Evolutionary conservation across 768 basidiomycete species (phyloP), one percentile per base, ranked within the genome.

Genomic region (Amanita thiersii): DNA sequence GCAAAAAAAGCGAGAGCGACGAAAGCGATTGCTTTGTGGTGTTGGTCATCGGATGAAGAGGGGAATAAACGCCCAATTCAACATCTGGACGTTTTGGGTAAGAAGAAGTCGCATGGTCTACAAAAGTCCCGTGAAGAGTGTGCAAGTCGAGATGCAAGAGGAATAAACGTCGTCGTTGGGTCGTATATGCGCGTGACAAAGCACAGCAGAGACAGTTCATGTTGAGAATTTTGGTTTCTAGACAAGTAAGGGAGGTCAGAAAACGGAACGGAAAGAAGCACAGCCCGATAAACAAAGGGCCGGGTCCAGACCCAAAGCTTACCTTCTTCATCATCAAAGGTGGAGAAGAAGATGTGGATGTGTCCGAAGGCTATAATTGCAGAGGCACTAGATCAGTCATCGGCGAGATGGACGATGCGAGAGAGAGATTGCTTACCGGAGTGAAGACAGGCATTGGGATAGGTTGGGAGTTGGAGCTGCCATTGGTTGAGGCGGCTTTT

Each of bases 321-420:
- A 72, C 71, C 47, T 68, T 69, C 37, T 70, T 72, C 73, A 77
- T 78, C 72, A 76, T 77, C 47, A 78, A 44, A 7, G 71, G 68
- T 10, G 68, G 58, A 14, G 69, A 69, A 12, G 62, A 60, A 30
- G 17, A 45, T 9, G 33, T 50, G 21, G 33, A 30, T 25, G 39
- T 12, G 5, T 43, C 44, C 38, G 29, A 43, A n/a, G 25, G 25
- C 25, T 21, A 29, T 40, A n/a, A n/a, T 37, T 43, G 30, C 7
- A 7, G 26, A 21, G 32, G 18, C 29, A 20, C 10, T 7, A 14
- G 14, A 18, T 34, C 20, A 42, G 40, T n/a, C n/a, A n/a, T n/a
- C n/a, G n/a, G n/a, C n/a, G n/a, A n/a, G n/a, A n/a, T n/a, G n/a
- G n/a, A n/a, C n/a, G n/a, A n/a, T n/a, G n/a, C n/a, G 37, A 35